Evolutionary conservation across 768 basidiomycete species (phyloP).

Genomic region (Boletus reticuloceps): DNA sequence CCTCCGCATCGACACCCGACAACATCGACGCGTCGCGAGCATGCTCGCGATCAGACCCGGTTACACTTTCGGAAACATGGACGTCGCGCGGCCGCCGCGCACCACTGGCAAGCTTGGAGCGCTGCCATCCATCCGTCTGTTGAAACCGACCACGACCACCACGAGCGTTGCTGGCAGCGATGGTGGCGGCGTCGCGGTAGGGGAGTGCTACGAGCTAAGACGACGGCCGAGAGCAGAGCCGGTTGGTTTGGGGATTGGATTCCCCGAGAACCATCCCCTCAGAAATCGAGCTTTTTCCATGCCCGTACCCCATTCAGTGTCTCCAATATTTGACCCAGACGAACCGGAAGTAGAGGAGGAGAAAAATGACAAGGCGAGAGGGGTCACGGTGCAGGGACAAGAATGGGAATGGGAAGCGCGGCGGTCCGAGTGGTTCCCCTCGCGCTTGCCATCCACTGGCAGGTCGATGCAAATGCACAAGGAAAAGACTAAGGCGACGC

Average conservation of each 20-base stretch:
- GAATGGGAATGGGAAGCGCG: background rate
- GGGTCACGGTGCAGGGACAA: too few species aligned
- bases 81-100: background rate
- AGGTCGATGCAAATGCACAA: background rate
- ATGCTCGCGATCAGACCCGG: conserved; percentile 15
- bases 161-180: too few species aligned
- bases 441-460: background rate
- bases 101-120: background rate
- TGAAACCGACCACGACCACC: background rate
- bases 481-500: background rate
- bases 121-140: background rate
- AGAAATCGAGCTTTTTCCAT: conserved; percentile 17
- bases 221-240: conserved; percentile 7
- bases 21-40: conserved; percentile 24
- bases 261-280: conserved; percentile 24
- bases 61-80: background rate
- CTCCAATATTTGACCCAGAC: background rate
- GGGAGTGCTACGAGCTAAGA: conserved; percentile 16
- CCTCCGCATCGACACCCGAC: conserved; percentile 25
- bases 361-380: too few species aligned
- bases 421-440: conserved; percentile 2
- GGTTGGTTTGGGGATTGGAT: conserved; percentile 26
- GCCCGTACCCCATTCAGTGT: conserved; percentile 6
- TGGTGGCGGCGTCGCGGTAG: too few species aligned
- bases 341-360: background rate